These are phyloP conservation scores for Trichoderma lentiforme DNA, from an alignment of 2,329 filamentous ascomycete genomes.

Conservation along the genomic window DNA sequence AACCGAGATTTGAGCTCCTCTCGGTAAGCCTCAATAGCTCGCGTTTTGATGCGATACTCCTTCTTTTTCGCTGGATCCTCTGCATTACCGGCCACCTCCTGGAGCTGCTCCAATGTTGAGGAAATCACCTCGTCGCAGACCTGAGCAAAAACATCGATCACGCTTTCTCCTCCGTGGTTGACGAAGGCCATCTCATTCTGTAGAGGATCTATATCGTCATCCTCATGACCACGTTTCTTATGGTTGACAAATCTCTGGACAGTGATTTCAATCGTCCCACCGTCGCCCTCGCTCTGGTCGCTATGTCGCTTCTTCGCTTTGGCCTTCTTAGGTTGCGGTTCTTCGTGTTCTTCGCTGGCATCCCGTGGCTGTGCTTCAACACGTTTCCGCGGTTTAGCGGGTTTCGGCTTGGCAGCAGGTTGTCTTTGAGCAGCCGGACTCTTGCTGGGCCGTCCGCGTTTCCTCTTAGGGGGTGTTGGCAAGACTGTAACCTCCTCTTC, in stretches of 20 bases:
- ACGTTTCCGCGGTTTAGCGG: constrained; percentile 22
- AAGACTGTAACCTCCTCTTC: neutral
- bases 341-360: constrained; percentile 5
- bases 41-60: constrained; percentile 53
- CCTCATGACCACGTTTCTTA: constrained; percentile 40
- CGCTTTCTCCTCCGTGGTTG: constrained; percentile 55
- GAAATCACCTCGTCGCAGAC: constrained; percentile 59
- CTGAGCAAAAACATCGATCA: constrained; percentile 59
- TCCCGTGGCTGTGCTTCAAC: neutral
- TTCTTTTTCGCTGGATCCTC: constrained; percentile 48
- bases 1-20: constrained; percentile 55
- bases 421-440: constrained; percentile 45
- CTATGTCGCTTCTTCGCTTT: constrained; percentile 26
- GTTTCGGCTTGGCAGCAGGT: constrained; percentile 27
- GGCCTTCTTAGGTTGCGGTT: constrained; percentile 15
- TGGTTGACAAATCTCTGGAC: constrained; percentile 58
- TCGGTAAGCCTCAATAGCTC: constrained; percentile 56
- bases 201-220: constrained; percentile 43
- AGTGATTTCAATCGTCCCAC: constrained; percentile 48
- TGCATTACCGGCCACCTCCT: constrained; percentile 37
- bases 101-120: constrained; percentile 46
- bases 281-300: constrained; percentile 26
- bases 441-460: constrained; percentile 33
- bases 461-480: constrained; percentile 36
- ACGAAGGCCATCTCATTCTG: constrained; percentile 52